Evolutionary conservation across 345 rosid species (phyloP).

Genomic region (Hypericum androsaemum): DNA sequence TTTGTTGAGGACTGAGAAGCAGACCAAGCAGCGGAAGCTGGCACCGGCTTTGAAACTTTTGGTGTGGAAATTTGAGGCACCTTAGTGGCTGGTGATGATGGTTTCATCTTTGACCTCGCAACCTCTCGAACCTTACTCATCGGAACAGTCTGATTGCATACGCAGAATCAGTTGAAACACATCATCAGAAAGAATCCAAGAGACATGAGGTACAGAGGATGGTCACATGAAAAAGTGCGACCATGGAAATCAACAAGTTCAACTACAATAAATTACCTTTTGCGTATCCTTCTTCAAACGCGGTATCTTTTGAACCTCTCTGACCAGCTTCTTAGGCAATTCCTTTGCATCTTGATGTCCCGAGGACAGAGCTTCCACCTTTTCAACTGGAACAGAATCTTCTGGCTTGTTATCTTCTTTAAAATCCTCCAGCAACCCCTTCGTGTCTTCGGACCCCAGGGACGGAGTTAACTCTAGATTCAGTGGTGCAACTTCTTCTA

Average conservation of each 20-base stretch:
- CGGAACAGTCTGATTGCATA: conserved; percentile 28
- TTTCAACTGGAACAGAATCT: conserved; percentile 24
- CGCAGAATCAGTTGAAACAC: conserved; percentile 4
- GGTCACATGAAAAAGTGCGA: no score
- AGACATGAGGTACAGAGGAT: conserved; percentile 3
- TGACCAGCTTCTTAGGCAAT: conserved; percentile 18
- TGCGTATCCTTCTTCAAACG: conserved; percentile 22
- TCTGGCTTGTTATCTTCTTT: conserved; percentile 15
- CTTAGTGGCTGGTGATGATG: conserved; percentile 25
- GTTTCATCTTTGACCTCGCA: conserved; percentile 26
- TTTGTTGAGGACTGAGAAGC: conserved; percentile 29
- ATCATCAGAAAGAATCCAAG: conserved; percentile 7
- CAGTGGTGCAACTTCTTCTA: no score
- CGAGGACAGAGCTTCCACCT: conserved; percentile 10
- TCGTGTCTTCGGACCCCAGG: no score
- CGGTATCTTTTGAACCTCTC: conserved; percentile 18
- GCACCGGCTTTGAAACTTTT: conserved; percentile 40
- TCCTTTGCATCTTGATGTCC: conserved; percentile 18
- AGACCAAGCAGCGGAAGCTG: conserved; percentile 25
- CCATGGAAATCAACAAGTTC: not conserved
- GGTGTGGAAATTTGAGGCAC: conserved; percentile 38
- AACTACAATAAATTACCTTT: conserved; percentile 34
- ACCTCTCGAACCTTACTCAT: conserved; percentile 23
- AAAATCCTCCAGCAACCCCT: no score
- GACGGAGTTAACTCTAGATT: no score